Evolutionary conservation across 768 basidiomycete species (phyloP).

Genomic region (Trametes maxima): DNA sequence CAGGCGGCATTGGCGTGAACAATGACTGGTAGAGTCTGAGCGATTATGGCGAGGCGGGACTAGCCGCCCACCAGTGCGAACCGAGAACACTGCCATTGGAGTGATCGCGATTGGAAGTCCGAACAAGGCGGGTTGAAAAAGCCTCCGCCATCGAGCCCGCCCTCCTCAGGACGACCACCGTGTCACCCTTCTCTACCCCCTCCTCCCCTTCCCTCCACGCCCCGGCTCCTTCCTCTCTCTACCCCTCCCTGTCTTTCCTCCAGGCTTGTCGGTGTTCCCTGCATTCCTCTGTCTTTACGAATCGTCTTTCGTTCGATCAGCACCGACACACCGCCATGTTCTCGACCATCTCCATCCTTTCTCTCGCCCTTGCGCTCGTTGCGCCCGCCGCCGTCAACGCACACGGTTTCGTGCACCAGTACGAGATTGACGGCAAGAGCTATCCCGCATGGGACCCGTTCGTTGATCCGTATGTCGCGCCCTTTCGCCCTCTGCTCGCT

Average conservation of each 20-base stretch:
- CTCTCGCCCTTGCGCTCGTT: slow-evolving; percentile 10
- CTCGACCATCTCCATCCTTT: slow-evolving; percentile 10
- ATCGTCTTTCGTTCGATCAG: slow-evolving; percentile 17
- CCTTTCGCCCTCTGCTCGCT: background rate
- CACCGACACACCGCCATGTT: slow-evolving; percentile 17
- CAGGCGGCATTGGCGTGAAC: background rate
- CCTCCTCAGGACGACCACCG: slow-evolving; percentile 19
- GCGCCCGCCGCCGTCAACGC: slow-evolving; percentile 25
- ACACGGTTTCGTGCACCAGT: slow-evolving; percentile 30
- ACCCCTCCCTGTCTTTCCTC: slow-evolving; percentile 11
- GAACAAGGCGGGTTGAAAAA: slow-evolving; percentile 13
- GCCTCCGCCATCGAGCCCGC: background rate
- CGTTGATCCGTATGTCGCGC: slow-evolving; percentile 30
- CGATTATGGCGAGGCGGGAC: slow-evolving; percentile 1
- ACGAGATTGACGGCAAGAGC: slow-evolving; percentile 23
- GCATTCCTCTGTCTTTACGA: slow-evolving; percentile 20
- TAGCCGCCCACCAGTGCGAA: slow-evolving; percentile 4
- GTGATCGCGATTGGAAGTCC: slow-evolving; percentile 19
- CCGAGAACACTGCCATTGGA: slow-evolving; percentile 4
- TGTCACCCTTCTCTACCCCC: slow-evolving; percentile 18
- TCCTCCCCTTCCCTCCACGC: background rate
- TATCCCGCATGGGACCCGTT: slow-evolving; percentile 33
- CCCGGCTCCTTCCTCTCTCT: slow-evolving; percentile 5
- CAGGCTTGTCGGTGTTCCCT: slow-evolving; percentile 10
- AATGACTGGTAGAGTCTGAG: slow-evolving; percentile 4